phyloP scores from a whole-genome alignment of 352 stramenopile genomes.

The Phytophthora niederhauseri region DNA sequence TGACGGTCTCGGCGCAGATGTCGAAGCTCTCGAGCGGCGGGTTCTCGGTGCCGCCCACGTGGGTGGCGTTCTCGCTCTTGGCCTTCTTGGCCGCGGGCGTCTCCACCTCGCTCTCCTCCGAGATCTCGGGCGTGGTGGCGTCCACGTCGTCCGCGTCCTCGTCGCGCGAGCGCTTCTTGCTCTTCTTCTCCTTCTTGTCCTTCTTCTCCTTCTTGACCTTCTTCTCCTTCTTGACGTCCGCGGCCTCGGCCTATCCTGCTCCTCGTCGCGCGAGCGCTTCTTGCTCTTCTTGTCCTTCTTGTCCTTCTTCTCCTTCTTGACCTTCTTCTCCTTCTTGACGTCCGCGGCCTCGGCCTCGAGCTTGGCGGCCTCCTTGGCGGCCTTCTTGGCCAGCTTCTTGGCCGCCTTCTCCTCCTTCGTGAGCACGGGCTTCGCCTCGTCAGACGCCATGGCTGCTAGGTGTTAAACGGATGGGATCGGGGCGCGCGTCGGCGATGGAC shows the following conservation, averaged over 20 bases:
- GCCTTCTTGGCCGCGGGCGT: conserved; percentile 33
- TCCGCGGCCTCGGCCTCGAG: conserved; percentile 23
- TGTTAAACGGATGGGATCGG: not conserved
- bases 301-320: conserved; percentile 27
- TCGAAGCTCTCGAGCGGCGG: conserved; percentile 75
- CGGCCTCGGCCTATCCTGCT: conserved; percentile 23
- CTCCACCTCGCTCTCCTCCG: conserved; percentile 62
- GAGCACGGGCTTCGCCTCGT: conserved; percentile 45
- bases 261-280: conserved; percentile 60
- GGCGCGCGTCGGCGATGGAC: not conserved
- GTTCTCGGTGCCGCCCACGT: conserved; percentile 63
- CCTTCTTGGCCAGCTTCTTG: conserved; percentile 64
- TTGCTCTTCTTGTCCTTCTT: conserved; percentile 84
- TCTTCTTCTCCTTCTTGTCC: conserved; percentile 75
- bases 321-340: conserved; percentile 57
- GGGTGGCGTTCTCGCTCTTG: conserved; percentile 44
- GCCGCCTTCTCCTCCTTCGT: conserved; percentile 71
- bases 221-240: conserved; percentile 52
- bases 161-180: conserved; percentile 72
- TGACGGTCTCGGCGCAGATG: conserved; percentile 67
- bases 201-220: conserved; percentile 31
- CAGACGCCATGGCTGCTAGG: conserved; percentile 36
- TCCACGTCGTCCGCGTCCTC: conserved; percentile 22
- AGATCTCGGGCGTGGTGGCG: conserved; percentile 42
- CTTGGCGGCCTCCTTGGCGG: conserved; percentile 42